Evolutionary conservation across 768 basidiomycete species (phyloP).

Genomic region (Amanita rubescens): DNA sequence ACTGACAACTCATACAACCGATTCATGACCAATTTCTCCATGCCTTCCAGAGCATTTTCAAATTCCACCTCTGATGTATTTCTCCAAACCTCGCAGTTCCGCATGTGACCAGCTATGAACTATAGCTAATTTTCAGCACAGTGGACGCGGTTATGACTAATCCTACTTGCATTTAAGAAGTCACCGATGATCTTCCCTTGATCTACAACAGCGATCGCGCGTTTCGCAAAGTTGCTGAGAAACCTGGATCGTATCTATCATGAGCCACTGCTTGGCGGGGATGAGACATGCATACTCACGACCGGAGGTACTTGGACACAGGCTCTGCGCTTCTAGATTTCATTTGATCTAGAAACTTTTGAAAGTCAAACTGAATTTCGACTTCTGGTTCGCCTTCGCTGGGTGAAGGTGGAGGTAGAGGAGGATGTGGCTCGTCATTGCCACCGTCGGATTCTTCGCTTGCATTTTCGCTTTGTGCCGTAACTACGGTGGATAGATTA

Average conservation of each 20-base stretch:
- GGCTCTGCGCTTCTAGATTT: constrained; percentile 82
- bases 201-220: constrained; percentile 86
- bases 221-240: constrained; percentile 86
- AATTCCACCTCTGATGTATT: constrained; percentile 76
- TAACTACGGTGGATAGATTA: constrained; percentile 46
- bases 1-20: constrained; percentile 90
- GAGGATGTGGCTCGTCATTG: no score
- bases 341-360: constrained; percentile 93
- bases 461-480: constrained; percentile 22
- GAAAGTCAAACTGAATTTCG: constrained; percentile 79
- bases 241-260: constrained; percentile 46
- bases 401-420: neutral
- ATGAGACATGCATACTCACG: constrained; percentile 45
- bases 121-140: constrained; percentile 20
- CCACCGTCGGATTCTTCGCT: neutral
- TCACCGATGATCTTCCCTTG: constrained; percentile 95
- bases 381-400: constrained; percentile 14
- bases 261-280: constrained; percentile 1
- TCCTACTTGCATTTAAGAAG: constrained; percentile 65
- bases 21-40: constrained; percentile 99
- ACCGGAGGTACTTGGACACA: constrained; percentile 90
- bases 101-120: constrained; percentile 91
- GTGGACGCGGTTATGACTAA: neutral
- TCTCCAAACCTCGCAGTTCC: constrained; percentile 76
- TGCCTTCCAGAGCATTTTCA: constrained; percentile 95